Percentiles rank a stretch among this genome's conserved stretches.
Evolutionary conservation across 2,329 filamentous ascomycete genomes (phyloP).

Genomic region (Zalaria sp.): DNA sequence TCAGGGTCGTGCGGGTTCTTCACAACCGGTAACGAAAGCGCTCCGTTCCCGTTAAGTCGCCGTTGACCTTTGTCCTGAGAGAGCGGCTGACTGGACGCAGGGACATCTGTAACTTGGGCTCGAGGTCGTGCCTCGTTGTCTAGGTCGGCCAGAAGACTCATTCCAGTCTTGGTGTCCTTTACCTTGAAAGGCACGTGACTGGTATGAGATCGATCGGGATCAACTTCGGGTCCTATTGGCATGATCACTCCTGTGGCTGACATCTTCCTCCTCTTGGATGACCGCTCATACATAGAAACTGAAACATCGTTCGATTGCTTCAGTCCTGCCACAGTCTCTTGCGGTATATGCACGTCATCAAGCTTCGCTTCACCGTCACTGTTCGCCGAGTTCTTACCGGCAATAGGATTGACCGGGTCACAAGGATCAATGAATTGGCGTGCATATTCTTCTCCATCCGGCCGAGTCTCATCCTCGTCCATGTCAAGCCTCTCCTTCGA

Average conservation of each 20-base stretch:
- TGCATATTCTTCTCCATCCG: conserved; percentile 4
- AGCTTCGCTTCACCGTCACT: too few species aligned
- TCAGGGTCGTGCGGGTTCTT: conserved; percentile 58
- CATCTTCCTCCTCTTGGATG: too few species aligned
- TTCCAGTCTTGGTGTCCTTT: conserved; percentile 4
- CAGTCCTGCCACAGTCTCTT: background rate
- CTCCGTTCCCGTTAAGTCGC: background rate
- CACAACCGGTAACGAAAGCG: conserved; percentile 56
- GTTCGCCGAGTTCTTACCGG: background rate
- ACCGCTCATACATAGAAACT: too few species aligned
- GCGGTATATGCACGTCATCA: background rate
- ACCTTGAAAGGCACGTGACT: conserved; percentile 13
- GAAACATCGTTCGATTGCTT: too few species aligned
- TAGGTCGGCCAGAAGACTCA: conserved; percentile 1
- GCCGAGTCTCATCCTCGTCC: conserved; percentile 4
- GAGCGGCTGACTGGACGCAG: conserved; percentile 4
- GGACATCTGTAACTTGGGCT: conserved; percentile 7
- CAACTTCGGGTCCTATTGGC: too few species aligned
- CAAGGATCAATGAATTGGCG: conserved; percentile 5
- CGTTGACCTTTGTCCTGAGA: conserved; percentile 27
- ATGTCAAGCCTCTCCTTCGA: background rate
- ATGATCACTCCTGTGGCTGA: too few species aligned
- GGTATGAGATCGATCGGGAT: conserved; percentile 1
- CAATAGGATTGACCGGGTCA: conserved; percentile 1
- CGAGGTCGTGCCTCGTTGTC: background rate